These are phyloP conservation scores for Sclerotinia trifoliorum DNA, from an alignment of 2,329 filamentous ascomycete species.

Conservation along the genomic window DNA sequence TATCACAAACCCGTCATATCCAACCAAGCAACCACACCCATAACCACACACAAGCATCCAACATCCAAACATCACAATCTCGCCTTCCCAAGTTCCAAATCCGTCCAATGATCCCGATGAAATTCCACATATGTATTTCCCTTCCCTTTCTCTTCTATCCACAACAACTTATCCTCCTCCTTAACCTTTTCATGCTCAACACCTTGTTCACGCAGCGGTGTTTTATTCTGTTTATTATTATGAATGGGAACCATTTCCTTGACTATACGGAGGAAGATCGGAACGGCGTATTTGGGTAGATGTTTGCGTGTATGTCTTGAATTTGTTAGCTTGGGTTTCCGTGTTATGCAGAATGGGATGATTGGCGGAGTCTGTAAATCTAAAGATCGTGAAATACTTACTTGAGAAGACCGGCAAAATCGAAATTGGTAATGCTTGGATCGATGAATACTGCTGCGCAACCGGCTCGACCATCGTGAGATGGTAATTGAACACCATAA, in stretches of 20 bases:
- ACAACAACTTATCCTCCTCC: conserved; percentile 45
- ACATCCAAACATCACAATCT: conserved; percentile 43
- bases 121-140: conserved; percentile 59
- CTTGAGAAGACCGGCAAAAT: conserved; percentile 59
- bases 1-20: too few relatives aligned
- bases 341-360: not conserved
- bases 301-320: conserved; percentile 53
- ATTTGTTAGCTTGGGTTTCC: conserved; percentile 6
- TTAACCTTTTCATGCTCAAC: conserved; percentile 55
- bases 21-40: not conserved
- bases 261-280: conserved; percentile 67
- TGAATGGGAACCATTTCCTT: conserved; percentile 60
- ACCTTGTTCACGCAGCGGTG: conserved; percentile 64
- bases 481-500: conserved; percentile 64
- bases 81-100: conserved; percentile 46
- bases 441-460: conserved; percentile 63
- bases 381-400: conserved; percentile 34
- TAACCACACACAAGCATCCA: too few relatives aligned
- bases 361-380: too few relatives aligned
- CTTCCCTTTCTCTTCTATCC: conserved; percentile 59
- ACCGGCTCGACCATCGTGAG: conserved; percentile 67
- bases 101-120: conserved; percentile 56
- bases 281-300: conserved; percentile 72
- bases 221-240: conserved; percentile 81
- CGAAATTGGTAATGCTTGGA: conserved; percentile 50